phyloP scores from a whole-genome alignment of 2,329 filamentous ascomycete species.

The Alternaria metachromatica region DNA sequence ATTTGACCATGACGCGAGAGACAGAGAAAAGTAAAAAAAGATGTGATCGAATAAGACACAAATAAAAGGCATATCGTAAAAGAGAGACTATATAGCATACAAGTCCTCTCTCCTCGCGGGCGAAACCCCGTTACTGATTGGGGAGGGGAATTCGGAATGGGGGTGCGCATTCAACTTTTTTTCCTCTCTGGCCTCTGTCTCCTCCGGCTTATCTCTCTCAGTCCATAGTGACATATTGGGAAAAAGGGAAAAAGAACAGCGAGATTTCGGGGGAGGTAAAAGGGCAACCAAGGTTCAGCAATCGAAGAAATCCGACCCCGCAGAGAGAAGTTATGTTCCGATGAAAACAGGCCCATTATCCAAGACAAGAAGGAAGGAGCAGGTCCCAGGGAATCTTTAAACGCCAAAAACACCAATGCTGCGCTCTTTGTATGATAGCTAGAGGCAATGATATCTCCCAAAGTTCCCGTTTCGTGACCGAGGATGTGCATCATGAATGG shows the following conservation, averaged over 20 bases:
- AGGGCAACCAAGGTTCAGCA: not conserved
- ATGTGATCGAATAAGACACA: not conserved
- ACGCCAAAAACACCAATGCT: constrained; percentile 49
- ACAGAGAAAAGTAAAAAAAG: not conserved
- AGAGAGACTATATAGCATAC: constrained; percentile 11
- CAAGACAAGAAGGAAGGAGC: constrained; percentile 15
- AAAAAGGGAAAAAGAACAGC: not conserved
- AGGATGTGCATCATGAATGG: constrained; percentile 38
- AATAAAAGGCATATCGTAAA: constrained; percentile 3
- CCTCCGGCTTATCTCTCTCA: not conserved
- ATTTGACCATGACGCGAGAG: not conserved
- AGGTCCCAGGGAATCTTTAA: constrained; percentile 38
- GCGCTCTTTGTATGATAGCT: constrained; percentile 42
- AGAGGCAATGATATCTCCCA: constrained; percentile 48
- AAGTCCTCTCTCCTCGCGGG: not conserved
- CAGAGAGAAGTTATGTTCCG: constrained; percentile 17
- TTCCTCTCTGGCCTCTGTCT: not conserved
- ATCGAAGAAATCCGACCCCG: not conserved
- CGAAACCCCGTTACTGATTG: constrained; percentile 1
- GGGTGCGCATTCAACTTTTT: constrained; percentile 9
- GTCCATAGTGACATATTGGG: not conserved
- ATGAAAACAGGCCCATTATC: constrained; percentile 11
- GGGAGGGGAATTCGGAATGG: not conserved
- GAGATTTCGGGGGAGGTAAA: not conserved
- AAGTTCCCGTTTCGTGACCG: constrained; percentile 42